Conservation (phyloP, 768 basidiomycete species). For the Exidia glandulosa region DNA sequence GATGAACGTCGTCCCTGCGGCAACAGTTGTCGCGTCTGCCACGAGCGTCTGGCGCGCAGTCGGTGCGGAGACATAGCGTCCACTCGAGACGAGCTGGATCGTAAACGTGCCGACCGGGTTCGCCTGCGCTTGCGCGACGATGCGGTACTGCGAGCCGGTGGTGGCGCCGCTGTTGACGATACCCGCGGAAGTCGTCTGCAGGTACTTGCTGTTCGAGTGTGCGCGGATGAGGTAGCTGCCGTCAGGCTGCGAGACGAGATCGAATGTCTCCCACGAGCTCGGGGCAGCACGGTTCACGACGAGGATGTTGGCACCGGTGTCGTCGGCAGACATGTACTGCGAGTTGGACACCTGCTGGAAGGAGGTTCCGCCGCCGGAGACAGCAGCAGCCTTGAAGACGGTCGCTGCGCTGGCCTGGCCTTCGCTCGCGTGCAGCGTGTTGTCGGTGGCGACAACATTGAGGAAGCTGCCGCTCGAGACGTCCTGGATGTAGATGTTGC, state of each 20-base stretch:
- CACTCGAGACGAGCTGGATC: slow-evolving; percentile 15
- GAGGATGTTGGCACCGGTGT: slow-evolving; percentile 15
- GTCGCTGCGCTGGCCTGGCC: neutral
- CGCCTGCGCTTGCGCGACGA: neutral
- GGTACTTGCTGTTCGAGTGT: neutral
- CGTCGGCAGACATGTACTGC: slow-evolving; percentile 24
- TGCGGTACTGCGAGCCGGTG: neutral
- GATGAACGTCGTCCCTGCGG: slow-evolving; percentile 15
- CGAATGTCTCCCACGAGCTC: slow-evolving; percentile 21
- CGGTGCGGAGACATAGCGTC: slow-evolving; percentile 14
- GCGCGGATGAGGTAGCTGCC: neutral
- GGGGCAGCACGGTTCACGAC: slow-evolving; percentile 18
- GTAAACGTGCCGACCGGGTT: slow-evolving; percentile 23
- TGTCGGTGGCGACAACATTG: neutral
- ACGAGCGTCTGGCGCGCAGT: slow-evolving; percentile 15
- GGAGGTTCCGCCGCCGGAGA: neutral
- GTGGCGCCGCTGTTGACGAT: neutral
- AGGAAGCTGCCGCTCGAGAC: neutral
- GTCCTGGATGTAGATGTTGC: neutral
- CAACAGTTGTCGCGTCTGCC: slow-evolving; percentile 12
- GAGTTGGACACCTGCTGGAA: slow-evolving; percentile 6
- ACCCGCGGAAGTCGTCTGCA: neutral
- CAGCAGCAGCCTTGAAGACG: neutral
- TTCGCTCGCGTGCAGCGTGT: neutral
- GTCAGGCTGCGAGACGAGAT: slow-evolving; percentile 17